Conservation (phyloP, 2,329 filamentous ascomycete species). For the Colletotrichum sp. region DNA sequence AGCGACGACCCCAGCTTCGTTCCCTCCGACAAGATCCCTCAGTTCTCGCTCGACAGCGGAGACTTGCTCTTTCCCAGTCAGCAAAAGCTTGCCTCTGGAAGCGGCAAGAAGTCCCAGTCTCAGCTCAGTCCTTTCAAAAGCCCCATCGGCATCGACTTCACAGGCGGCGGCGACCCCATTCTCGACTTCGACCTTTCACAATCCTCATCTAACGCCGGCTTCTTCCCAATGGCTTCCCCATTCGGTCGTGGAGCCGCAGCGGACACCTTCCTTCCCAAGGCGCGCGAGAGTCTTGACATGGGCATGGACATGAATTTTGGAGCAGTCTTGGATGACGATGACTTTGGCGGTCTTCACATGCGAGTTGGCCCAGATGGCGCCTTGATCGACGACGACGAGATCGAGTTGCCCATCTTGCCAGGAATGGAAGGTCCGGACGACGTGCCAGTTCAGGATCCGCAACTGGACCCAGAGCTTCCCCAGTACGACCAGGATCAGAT, state of each 20-base stretch:
- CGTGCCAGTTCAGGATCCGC: slow-evolving; percentile 7
- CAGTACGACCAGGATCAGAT: background rate
- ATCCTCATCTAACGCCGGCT: slow-evolving; percentile 31
- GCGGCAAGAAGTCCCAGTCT: slow-evolving; percentile 36
- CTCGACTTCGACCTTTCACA: slow-evolving; percentile 30
- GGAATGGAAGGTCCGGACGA: slow-evolving; percentile 14
- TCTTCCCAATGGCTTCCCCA: slow-evolving; percentile 36
- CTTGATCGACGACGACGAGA: slow-evolving; percentile 48
- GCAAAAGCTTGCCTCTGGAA: slow-evolving; percentile 28
- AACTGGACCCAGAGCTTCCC: slow-evolving; percentile 14
- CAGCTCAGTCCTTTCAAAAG: slow-evolving; percentile 46
- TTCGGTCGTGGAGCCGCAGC: slow-evolving; percentile 31
- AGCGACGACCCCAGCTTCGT: slow-evolving; percentile 84
- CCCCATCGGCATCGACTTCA: slow-evolving; percentile 5
- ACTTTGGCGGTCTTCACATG: slow-evolving; percentile 45
- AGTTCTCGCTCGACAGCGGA: slow-evolving; percentile 53
- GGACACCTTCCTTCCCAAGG: slow-evolving; percentile 21
- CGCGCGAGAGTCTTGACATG: background rate
- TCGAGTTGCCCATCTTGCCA: slow-evolving; percentile 48
- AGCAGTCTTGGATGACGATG: slow-evolving; percentile 39
- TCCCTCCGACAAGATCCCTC: slow-evolving; percentile 66
- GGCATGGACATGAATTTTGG: slow-evolving; percentile 29
- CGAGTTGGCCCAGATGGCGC: slow-evolving; percentile 59
- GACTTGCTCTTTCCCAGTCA: slow-evolving; percentile 39
- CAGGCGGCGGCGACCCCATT: background rate